Evolutionary conservation across 768 basidiomycete species (phyloP).

Genomic region (Clathrus columnatus): DNA sequence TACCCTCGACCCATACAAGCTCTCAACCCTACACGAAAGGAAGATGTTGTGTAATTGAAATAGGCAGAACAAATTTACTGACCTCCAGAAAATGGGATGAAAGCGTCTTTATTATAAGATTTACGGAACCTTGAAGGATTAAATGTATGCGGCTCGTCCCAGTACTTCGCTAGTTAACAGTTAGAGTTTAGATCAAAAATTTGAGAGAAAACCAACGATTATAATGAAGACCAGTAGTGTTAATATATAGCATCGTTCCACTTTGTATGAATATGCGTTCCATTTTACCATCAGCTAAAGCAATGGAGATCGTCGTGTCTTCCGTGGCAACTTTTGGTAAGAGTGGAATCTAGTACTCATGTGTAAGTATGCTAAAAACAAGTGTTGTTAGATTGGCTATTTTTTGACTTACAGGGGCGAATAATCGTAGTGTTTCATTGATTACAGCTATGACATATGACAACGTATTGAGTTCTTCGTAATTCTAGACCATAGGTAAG

Average conservation of each 20-base stretch:
- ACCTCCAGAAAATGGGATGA: conserved; percentile 44
- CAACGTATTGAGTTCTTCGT: conserved; percentile 9
- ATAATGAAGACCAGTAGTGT: conserved; percentile 37
- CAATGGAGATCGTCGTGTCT: conserved; percentile 35
- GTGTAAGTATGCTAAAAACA: too few relatives aligned
- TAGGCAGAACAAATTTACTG: too few relatives aligned
- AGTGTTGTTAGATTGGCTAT: not conserved
- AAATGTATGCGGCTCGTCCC: conserved; percentile 44
- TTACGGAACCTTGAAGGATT: conserved; percentile 39
- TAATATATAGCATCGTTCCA: conserved; percentile 30
- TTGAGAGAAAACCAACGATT: conserved; percentile 39
- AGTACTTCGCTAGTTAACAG: conserved; percentile 44
- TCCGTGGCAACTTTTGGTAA: conserved; percentile 40
- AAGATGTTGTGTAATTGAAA: not conserved
- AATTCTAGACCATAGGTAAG: not conserved
- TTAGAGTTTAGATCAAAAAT: not conserved
- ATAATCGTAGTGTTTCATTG: conserved; percentile 17
- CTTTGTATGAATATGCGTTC: conserved; percentile 33
- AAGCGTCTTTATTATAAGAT: conserved; percentile 48
- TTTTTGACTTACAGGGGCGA: conserved; percentile 13
- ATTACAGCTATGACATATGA: conserved; percentile 12
- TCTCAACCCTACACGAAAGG: not conserved
- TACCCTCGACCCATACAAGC: conserved; percentile 12
- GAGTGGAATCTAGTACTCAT: conserved; percentile 23
- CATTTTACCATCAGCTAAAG: conserved; percentile 27